phyloP scores from a whole-genome alignment of 306 rosid species.

The Fragaria nilgerrensis region DNA sequence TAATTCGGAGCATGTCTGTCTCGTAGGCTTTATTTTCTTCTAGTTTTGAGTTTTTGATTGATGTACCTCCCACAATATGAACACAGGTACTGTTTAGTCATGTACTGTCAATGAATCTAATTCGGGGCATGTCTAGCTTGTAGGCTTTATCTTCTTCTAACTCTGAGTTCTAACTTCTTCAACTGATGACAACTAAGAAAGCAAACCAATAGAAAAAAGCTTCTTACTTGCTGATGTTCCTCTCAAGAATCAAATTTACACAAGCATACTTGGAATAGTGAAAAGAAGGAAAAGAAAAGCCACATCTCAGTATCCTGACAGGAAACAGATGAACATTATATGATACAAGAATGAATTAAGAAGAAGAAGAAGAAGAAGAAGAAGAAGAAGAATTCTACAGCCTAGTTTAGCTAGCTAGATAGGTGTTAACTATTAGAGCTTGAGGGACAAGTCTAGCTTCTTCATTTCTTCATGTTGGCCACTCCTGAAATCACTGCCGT shows the following conservation, averaged over 20 bases:
- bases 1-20: background rate
- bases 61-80: background rate
- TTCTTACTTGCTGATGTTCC: background rate
- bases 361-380: background rate
- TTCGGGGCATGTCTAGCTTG: background rate
- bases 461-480: conserved; percentile 45
- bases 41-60: background rate
- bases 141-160: background rate
- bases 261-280: background rate
- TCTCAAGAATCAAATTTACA: conserved; percentile 17
- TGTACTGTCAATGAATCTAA: background rate
- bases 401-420: background rate
- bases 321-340: background rate
- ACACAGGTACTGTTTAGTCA: too few relatives aligned
- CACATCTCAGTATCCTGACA: conserved; percentile 26
- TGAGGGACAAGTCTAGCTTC: conserved; percentile 64
- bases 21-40: too few relatives aligned
- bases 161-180: background rate
- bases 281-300: background rate
- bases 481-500: conserved; percentile 33
- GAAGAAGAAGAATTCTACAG: conserved; percentile 13
- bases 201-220: background rate
- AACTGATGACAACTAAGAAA: background rate
- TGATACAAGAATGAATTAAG: background rate
- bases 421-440: conserved; percentile 33